These are phyloP conservation scores for Rhizophlyctis rosea DNA, from an alignment of 192 early-diverging fungal genomes.

Conservation along the genomic window DNA sequence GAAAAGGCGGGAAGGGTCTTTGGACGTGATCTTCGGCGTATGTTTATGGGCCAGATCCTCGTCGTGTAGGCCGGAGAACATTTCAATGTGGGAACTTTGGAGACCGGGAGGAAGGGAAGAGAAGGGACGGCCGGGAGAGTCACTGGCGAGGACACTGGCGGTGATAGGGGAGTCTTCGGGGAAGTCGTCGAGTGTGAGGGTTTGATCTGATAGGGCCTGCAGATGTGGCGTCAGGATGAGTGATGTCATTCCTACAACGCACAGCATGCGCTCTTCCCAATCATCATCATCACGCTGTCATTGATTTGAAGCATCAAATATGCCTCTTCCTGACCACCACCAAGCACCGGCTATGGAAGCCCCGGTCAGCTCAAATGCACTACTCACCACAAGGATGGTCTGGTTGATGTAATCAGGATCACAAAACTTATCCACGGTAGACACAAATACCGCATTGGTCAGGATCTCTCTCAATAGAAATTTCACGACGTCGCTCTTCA, in stretches of 20 bases:
- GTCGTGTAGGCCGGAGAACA: not conserved
- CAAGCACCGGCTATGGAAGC: not conserved
- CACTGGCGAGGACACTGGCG: not conserved
- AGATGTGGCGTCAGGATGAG: not conserved
- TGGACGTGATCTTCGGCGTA: too few relatives aligned
- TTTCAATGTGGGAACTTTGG: too few relatives aligned
- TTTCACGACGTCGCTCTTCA: constrained; percentile 23
- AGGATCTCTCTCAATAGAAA: constrained; percentile 39
- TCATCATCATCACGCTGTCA: too few relatives aligned
- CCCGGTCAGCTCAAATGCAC: not conserved
- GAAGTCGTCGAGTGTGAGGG: not conserved
- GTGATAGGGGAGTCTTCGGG: not conserved
- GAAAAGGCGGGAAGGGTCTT: too few relatives aligned
- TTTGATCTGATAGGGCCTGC: not conserved
- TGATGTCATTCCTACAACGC: not conserved
- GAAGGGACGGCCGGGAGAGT: not conserved
- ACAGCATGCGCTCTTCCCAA: too few relatives aligned
- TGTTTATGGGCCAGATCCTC: not conserved
- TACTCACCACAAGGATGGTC: constrained; percentile 17
- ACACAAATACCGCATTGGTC: constrained; percentile 23
- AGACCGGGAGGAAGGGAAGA: too few relatives aligned
- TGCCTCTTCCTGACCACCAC: not conserved
- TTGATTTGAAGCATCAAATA: too few relatives aligned
- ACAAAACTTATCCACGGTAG: constrained; percentile 18
- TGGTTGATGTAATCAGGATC: constrained; percentile 40